phyloP scores from a whole-genome alignment of 257 asterid genomes.

The Euphrasia confusa region DNA sequence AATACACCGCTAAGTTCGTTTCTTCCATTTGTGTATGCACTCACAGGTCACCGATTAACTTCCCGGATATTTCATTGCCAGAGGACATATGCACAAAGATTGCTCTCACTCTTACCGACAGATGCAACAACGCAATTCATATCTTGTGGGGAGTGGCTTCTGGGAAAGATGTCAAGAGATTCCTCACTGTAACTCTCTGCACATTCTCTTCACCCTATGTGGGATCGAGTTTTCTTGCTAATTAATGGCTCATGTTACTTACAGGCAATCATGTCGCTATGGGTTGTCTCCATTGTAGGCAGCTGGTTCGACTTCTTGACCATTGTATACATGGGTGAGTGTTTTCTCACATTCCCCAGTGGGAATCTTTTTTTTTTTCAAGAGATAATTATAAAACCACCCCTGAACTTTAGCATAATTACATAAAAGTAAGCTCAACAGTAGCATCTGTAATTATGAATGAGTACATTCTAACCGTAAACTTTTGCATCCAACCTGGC shows the following conservation, averaged over 20 bases:
- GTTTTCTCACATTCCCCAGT: not conserved
- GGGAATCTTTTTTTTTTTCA: too few species aligned
- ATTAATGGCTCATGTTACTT: not conserved
- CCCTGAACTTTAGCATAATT: too few species aligned
- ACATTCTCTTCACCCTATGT: too few species aligned
- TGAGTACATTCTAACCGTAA: too few species aligned
- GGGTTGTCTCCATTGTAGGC: constrained; percentile 56
- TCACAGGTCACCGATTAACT: constrained; percentile 52
- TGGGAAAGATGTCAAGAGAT: constrained; percentile 42
- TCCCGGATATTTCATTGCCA: constrained; percentile 57
- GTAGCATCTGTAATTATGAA: too few species aligned
- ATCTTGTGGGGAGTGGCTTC: constrained; percentile 39
- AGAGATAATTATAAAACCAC: too few species aligned
- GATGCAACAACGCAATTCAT: constrained; percentile 47
- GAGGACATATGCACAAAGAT: constrained; percentile 46
- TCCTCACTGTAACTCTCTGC: constrained; percentile 41
- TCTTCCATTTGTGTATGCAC: not conserved
- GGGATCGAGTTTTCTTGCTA: too few species aligned
- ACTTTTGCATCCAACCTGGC: not conserved
- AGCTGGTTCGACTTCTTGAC: constrained; percentile 92
- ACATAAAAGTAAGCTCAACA: too few species aligned
- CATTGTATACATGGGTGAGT: constrained; percentile 64
- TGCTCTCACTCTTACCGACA: constrained; percentile 56
- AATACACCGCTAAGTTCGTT: too few species aligned
- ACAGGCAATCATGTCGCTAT: constrained; percentile 56